phyloP scores from a whole-genome alignment of 1,284 basidiomycete genomes.

The Trametes polyzona region DNA sequence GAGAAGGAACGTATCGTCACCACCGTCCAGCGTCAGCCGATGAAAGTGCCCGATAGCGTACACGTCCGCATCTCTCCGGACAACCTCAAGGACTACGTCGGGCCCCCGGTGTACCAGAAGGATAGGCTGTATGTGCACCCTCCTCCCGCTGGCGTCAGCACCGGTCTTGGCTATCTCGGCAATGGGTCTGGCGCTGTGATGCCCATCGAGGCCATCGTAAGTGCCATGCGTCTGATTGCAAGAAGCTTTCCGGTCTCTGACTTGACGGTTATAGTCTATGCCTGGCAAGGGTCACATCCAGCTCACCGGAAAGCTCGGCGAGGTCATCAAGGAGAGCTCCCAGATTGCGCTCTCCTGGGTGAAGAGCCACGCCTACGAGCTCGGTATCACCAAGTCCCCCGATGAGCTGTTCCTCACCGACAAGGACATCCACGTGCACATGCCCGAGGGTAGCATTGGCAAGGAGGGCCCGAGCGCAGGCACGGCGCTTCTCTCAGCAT shows the following conservation, averaged over 20 bases:
- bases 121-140: constrained; percentile 86
- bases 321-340: constrained; percentile 96
- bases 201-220: constrained; percentile 92
- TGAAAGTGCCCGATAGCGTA: constrained; percentile 81
- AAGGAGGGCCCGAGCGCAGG: constrained; percentile 98
- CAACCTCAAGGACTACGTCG: constrained; percentile 95
- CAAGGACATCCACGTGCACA: constrained; percentile 89
- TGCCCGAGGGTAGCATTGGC: constrained; percentile 96
- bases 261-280: constrained; percentile 65
- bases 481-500: constrained; percentile 89
- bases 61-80: constrained; percentile 85
- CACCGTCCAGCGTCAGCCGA: constrained; percentile 79
- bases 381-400: constrained; percentile 80
- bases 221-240: constrained; percentile 33
- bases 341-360: constrained; percentile 95
- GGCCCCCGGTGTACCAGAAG: constrained; percentile 94
- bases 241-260: neutral
- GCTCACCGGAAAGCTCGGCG: constrained; percentile 95
- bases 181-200: constrained; percentile 97
- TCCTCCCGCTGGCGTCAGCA: constrained; percentile 92
- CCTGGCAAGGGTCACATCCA: constrained; percentile 90
- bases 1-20: constrained; percentile 61
- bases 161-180: constrained; percentile 93
- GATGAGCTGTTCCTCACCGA: constrained; percentile 83
- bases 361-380: constrained; percentile 85